Conservation (phyloP, 345 rosid genomes). For the Eutrema heterophyllum region DNA sequence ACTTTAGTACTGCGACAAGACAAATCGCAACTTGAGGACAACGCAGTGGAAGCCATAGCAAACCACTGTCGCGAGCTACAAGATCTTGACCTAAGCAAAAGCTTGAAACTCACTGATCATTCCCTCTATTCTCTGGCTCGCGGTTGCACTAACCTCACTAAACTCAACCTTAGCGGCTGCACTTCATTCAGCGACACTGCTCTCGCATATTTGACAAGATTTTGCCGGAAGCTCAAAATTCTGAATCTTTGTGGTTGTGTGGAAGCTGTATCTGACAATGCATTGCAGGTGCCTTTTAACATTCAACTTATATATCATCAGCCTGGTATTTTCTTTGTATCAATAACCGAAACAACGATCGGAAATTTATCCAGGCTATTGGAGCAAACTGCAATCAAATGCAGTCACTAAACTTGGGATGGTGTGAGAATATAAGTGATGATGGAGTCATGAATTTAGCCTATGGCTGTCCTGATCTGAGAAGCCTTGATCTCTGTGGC, state of each 20-base stretch:
- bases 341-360: not conserved
- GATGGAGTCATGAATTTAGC: conserved; percentile 83
- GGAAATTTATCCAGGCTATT: conserved; percentile 50
- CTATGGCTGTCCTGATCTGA: conserved; percentile 80
- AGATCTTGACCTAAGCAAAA: conserved; percentile 91
- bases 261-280: conserved; percentile 66
- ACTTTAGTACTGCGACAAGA: conserved; percentile 76
- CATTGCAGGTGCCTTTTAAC: conserved; percentile 58
- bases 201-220: conserved; percentile 49
- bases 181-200: conserved; percentile 62
- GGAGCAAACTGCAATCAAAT: conserved; percentile 66
- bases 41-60: conserved; percentile 71
- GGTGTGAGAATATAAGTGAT: conserved; percentile 92
- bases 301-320: not conserved
- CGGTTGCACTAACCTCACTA: conserved; percentile 74
- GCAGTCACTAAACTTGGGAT: conserved; percentile 81
- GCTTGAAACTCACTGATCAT: conserved; percentile 74
- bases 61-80: conserved; percentile 68
- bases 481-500: conserved; percentile 74
- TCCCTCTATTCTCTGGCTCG: conserved; percentile 69
- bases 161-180: conserved; percentile 93
- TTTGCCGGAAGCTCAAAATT: conserved; percentile 57
- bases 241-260: conserved; percentile 97
- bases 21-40: conserved; percentile 81
- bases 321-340: not conserved